phyloP scores from a whole-genome alignment of 257 asterid genomes.

The Anisodus acutangulus region DNA sequence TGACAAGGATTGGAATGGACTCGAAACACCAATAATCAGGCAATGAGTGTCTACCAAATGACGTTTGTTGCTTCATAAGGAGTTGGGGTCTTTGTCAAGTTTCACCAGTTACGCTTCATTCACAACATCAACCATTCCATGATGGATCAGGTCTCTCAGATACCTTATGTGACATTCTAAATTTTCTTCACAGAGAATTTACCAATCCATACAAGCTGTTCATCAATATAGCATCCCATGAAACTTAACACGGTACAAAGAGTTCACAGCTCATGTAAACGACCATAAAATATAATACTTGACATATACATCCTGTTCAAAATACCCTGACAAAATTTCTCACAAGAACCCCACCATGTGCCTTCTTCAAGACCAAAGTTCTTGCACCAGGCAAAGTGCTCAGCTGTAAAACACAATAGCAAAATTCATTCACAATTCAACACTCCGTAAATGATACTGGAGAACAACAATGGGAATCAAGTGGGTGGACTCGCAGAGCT shows the following conservation, averaged over 20 bases:
- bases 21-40: background rate
- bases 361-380: slow-evolving; percentile 74
- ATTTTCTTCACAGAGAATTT: background rate
- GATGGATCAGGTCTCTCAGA: slow-evolving; percentile 16
- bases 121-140: slow-evolving; percentile 5
- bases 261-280: slow-evolving; percentile 34
- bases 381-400: slow-evolving; percentile 79
- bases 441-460: slow-evolving; percentile 42
- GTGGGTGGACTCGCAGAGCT: slow-evolving; percentile 20
- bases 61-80: background rate
- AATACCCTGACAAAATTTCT: slow-evolving; percentile 55
- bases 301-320: slow-evolving; percentile 41
- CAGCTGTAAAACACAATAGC: slow-evolving; percentile 88
- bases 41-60: background rate
- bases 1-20: background rate
- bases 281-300: slow-evolving; percentile 35
- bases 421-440: slow-evolving; percentile 60
- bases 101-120: slow-evolving; percentile 13
- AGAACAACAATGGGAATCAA: slow-evolving; percentile 26
- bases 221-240: slow-evolving; percentile 1
- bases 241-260: slow-evolving; percentile 18
- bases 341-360: slow-evolving; percentile 48
- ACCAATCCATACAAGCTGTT: slow-evolving; percentile 20
- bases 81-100: slow-evolving; percentile 15
- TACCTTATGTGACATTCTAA: slow-evolving; percentile 19